These are phyloP conservation scores for Solanum peruvianum DNA, from an alignment of 257 asterid species.

Conservation along the genomic window DNA sequence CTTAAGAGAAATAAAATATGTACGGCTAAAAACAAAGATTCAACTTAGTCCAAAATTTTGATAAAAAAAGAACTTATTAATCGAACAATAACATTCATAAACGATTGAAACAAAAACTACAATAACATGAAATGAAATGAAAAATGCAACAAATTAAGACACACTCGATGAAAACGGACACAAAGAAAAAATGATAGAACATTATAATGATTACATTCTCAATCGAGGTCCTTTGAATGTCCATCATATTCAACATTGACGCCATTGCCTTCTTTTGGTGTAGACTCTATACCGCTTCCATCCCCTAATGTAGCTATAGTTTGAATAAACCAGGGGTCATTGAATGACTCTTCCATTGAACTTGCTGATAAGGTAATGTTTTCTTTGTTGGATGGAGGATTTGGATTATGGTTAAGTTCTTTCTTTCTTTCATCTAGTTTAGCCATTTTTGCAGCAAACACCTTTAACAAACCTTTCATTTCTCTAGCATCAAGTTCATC, in stretches of 20 bases:
- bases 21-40: background rate
- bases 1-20: too few species aligned
- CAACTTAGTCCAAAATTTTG: background rate
- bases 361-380: background rate
- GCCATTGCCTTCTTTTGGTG: too few species aligned
- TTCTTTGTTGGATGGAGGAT: background rate
- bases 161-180: too few species aligned
- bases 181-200: too few species aligned
- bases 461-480: slow-evolving; percentile 12
- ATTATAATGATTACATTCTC: too few species aligned
- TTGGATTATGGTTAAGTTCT: background rate
- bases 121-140: background rate
- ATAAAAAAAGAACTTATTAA: background rate
- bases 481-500: slow-evolving; percentile 15
- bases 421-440: slow-evolving; percentile 14
- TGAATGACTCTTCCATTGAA: background rate
- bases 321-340: background rate
- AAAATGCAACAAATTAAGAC: background rate
- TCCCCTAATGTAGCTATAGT: background rate
- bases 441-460: slow-evolving; percentile 10
- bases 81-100: background rate
- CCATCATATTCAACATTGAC: too few species aligned
- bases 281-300: background rate
- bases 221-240: too few species aligned
- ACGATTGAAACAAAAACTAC: too few species aligned